phyloP scores from a whole-genome alignment of 2,329 filamentous ascomycete species.

The Beauveria sp. region DNA sequence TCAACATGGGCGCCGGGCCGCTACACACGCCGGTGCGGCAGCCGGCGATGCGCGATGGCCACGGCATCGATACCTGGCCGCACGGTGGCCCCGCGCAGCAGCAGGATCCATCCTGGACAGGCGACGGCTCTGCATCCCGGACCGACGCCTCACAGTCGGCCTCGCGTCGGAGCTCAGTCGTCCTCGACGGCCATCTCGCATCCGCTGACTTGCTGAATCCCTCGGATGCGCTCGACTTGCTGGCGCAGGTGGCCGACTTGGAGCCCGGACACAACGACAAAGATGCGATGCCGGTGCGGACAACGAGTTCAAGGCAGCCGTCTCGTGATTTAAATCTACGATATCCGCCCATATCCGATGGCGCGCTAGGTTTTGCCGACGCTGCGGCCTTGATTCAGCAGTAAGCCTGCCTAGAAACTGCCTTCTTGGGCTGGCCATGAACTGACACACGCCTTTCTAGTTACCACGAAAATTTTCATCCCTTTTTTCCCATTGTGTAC shows the following conservation, averaged over 20 bases:
- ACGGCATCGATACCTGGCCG: conserved; percentile 13
- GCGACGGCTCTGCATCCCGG: conserved; percentile 5
- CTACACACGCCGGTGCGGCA: neutral
- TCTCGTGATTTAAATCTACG: conserved; percentile 5
- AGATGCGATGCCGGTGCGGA: conserved; percentile 9
- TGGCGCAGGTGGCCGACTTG: conserved; percentile 33
- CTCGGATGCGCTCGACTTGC: conserved; percentile 32
- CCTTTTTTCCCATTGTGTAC: conserved; percentile 62
- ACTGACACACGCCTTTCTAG: conserved; percentile 23
- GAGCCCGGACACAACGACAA: conserved; percentile 19
- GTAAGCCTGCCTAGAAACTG: conserved; percentile 13
- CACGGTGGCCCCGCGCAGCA: neutral
- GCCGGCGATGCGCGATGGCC: neutral
- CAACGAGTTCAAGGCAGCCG: conserved; percentile 9
- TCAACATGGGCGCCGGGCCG: neutral
- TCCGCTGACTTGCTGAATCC: conserved; percentile 33
- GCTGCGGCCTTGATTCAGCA: conserved; percentile 20
- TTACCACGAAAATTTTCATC: conserved; percentile 59
- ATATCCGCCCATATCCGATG: conserved; percentile 27
- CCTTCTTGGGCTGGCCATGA: neutral
- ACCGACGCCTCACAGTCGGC: conserved; percentile 11
- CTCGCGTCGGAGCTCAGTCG: conserved; percentile 11
- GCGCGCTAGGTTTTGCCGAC: conserved; percentile 21
- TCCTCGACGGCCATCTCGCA: conserved; percentile 31
- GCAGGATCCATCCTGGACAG: conserved; percentile 8